phyloP scores from a whole-genome alignment of 2,329 filamentous ascomycete species.

The Aspergillus hortae region DNA sequence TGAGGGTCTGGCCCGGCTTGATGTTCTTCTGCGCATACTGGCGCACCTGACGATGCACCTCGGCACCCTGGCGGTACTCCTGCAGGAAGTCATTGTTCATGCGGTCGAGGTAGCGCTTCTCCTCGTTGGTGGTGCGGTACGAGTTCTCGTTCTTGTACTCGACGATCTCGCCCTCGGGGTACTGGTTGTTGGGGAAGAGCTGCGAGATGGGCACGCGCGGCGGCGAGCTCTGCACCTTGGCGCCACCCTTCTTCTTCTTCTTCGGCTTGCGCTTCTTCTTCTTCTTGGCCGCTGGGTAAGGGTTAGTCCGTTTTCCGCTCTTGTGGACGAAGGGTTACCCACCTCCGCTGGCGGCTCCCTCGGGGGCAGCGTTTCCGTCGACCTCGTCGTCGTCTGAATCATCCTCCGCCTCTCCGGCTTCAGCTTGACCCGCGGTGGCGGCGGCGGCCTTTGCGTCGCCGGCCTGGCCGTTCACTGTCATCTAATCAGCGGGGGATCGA shows the following conservation, averaged over 20 bases:
- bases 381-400: constrained; percentile 55
- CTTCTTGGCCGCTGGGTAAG: constrained; percentile 55
- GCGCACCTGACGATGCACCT: constrained; percentile 83
- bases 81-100: constrained; percentile 74
- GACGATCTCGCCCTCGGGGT: constrained; percentile 73
- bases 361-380: constrained; percentile 42
- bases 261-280: constrained; percentile 81
- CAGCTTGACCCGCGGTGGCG: constrained; percentile 30
- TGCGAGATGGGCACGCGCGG: constrained; percentile 70
- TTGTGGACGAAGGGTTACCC: constrained; percentile 11
- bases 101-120: constrained; percentile 78
- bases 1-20: constrained; percentile 75
- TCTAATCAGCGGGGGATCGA: constrained; percentile 17
- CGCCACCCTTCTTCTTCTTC: constrained; percentile 61
- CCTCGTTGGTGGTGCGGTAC: constrained; percentile 76
- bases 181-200: constrained; percentile 68
- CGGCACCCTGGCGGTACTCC: constrained; percentile 81
- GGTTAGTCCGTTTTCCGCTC: constrained; percentile 5
- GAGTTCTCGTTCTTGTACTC: constrained; percentile 75
- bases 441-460: constrained; percentile 32
- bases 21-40: constrained; percentile 78
- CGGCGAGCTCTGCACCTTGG: constrained; percentile 71
- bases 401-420: constrained; percentile 49
- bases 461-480: constrained; percentile 38
- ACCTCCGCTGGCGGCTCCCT: constrained; percentile 38